Percentiles rank a stretch among this genome's conserved stretches.
These are phyloP conservation scores for Bretschneidera sinensis DNA, from an alignment of 345 rosid species.

Conservation along the genomic window DNA sequence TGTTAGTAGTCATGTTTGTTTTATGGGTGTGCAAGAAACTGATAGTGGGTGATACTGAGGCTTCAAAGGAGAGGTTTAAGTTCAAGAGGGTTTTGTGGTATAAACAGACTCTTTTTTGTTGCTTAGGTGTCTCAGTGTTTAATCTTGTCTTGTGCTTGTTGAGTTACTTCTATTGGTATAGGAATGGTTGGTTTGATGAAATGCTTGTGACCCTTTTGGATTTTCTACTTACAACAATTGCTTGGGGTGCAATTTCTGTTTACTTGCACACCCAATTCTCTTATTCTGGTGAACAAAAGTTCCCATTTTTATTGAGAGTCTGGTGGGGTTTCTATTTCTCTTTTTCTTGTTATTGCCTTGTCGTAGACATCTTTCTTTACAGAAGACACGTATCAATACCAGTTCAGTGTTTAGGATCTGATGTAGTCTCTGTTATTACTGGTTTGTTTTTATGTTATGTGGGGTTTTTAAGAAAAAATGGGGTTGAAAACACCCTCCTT, in stretches of 20 bases:
- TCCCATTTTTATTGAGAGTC: constrained; percentile 49
- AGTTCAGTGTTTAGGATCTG: constrained; percentile 31
- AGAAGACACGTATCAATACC: constrained; percentile 22
- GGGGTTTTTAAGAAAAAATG: constrained; percentile 34
- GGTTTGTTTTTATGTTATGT: constrained; percentile 45
- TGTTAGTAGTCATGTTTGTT: constrained; percentile 34
- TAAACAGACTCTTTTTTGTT: constrained; percentile 45
- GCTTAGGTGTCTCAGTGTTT: constrained; percentile 46
- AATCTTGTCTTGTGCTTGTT: constrained; percentile 42
- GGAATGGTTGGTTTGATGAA: constrained; percentile 50
- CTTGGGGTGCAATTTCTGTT: constrained; percentile 55
- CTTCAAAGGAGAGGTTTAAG: constrained; percentile 19
- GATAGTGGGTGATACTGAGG: constrained; percentile 22
- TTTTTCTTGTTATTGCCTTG: constrained; percentile 58
- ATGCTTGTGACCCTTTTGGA: constrained; percentile 50
- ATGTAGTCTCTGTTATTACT: constrained; percentile 29
- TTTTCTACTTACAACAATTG: constrained; percentile 46
- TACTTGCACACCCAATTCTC: constrained; percentile 27
- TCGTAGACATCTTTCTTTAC: constrained; percentile 41
- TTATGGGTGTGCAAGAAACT: constrained; percentile 32
- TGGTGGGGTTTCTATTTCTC: constrained; percentile 65
- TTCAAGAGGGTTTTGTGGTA: constrained; percentile 19
- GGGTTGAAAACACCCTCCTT: constrained; percentile 27
- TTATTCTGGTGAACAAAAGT: constrained; percentile 25
- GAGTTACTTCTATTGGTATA: constrained; percentile 64